Evolutionary conservation across 1,284 basidiomycete species (phyloP), one percentile per base, ranked within the genome.

Genomic region (Xerocomus minutiporus): DNA sequence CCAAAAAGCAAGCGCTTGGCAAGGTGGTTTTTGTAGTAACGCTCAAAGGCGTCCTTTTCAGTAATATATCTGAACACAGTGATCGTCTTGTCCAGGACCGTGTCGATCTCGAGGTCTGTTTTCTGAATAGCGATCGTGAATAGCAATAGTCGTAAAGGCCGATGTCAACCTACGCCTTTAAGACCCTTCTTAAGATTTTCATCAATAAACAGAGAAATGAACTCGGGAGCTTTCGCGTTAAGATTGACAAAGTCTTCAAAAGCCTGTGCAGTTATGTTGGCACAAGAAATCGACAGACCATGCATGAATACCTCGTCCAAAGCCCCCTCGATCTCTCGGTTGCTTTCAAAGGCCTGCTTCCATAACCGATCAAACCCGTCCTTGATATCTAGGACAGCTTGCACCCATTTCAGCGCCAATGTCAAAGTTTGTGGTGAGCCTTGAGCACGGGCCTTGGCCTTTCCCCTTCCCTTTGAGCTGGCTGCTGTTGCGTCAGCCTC

Each of bases 21-120:
- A 17, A 99, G 84, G 68, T 99, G 97, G 23, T 81, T 81, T 73
- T 99, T 99, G 77, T 99, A 99, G 72, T 99, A 99, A 25, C 92
- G 83, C 72, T 99, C 97, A 66, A 99, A 99, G 23, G 95, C 84
- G 68, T 99, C 97, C 73, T 98, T 99, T 71, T 99, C 95, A 8
- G 86, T 81, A 55, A 99, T 78, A 74, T 88, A 99, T 52, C 97
- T 83, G 82, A 99, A 99, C 26, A 99, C 81, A 2, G 86, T 90
- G 67, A 98, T 96, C 0, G 96, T 97, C 74, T 96, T 97, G 65
- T 97, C 93, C 53, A 99, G 74, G 4, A 97, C 83, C 32, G 66
- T 68, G 61, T 99, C 96, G 43, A 98, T 86, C 65, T 99, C 97
- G 32, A 81, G 79, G 53, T 99, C 97, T 13, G 90, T 86, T 91